phyloP scores from a whole-genome alignment of 805 yeast species.

The Phaffomyces thermotolerans region DNA sequence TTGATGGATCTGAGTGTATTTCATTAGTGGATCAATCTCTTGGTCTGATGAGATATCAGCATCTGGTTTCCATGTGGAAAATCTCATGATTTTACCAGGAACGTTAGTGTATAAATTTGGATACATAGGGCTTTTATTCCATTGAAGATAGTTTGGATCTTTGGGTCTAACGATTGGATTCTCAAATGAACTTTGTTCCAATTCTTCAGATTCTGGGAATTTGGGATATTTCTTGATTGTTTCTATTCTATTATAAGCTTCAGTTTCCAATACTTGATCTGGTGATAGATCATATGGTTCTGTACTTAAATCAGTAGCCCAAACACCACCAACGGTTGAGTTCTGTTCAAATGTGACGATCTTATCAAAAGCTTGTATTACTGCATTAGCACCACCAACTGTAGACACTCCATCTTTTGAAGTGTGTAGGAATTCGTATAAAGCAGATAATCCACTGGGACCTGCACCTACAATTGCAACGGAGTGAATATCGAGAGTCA shows the following conservation, averaged over 20 bases:
- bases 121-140: slow-evolving; percentile 31
- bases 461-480: slow-evolving; percentile 28
- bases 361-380: slow-evolving; percentile 6
- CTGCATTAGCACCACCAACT: slow-evolving; percentile 2
- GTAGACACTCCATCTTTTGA: slow-evolving; percentile 23
- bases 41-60: slow-evolving; percentile 2
- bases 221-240: neutral
- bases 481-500: slow-evolving; percentile 8
- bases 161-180: slow-evolving; percentile 8
- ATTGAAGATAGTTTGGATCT: slow-evolving; percentile 24
- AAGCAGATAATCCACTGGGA: slow-evolving; percentile 24
- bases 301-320: slow-evolving; percentile 22
- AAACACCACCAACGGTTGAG: slow-evolving; percentile 30
- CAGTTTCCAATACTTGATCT: slow-evolving; percentile 23
- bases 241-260: neutral
- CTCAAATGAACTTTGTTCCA: slow-evolving; percentile 7
- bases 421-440: slow-evolving; percentile 27
- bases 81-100: slow-evolving; percentile 21
- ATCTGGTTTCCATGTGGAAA: slow-evolving; percentile 26
- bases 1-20: slow-evolving; percentile 25
- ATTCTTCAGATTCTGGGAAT: neutral
- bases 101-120: slow-evolving; percentile 32
- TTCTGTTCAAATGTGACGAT: slow-evolving; percentile 33
- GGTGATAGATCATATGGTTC: slow-evolving; percentile 8
- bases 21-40: slow-evolving; percentile 5